A percentile compares a stretch with the other conserved stretches of the same genome.
Evolutionary conservation across 495 filamentous ascomycete species (phyloP).

Genomic region (Geoglossum glabrum): DNA sequence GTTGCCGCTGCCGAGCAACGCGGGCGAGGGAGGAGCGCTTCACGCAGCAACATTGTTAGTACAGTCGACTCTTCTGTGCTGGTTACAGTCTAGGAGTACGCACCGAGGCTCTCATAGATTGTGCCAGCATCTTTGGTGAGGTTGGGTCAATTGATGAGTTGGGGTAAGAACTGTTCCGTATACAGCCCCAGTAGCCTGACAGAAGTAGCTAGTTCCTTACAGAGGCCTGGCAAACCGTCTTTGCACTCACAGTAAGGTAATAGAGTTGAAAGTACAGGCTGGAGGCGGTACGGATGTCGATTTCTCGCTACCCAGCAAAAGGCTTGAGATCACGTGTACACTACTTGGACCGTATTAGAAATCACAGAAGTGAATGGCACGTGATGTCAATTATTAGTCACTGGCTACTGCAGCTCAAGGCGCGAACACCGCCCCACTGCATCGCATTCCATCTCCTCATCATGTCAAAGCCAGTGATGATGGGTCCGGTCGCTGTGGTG

Average conservation of each 20-base stretch:
- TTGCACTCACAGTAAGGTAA: too few species aligned
- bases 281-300: too few species aligned
- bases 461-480: neutral
- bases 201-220: neutral
- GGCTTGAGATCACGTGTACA: too few species aligned
- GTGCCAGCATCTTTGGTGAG: constrained; percentile 16
- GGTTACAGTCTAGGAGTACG: neutral
- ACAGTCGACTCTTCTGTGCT: neutral
- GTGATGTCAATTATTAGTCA: neutral
- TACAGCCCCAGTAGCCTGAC: neutral
- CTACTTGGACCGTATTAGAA: too few species aligned
- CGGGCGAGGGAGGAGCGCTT: constrained; percentile 71
- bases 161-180: neutral
- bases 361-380: too few species aligned
- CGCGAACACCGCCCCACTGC: neutral
- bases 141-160: neutral
- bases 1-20: constrained; percentile 43
- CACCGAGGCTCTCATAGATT: constrained; percentile 23
- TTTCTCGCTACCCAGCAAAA: too few species aligned
- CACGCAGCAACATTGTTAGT: constrained; percentile 6
- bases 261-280: too few species aligned
- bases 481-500: constrained; percentile 8
- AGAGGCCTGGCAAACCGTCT: too few species aligned
- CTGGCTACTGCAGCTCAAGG: neutral
- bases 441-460: neutral